Base-by-base conservation (phyloP, 2,329 filamentous ascomycete genomes). In the Sporothrix schenckii region DNA sequence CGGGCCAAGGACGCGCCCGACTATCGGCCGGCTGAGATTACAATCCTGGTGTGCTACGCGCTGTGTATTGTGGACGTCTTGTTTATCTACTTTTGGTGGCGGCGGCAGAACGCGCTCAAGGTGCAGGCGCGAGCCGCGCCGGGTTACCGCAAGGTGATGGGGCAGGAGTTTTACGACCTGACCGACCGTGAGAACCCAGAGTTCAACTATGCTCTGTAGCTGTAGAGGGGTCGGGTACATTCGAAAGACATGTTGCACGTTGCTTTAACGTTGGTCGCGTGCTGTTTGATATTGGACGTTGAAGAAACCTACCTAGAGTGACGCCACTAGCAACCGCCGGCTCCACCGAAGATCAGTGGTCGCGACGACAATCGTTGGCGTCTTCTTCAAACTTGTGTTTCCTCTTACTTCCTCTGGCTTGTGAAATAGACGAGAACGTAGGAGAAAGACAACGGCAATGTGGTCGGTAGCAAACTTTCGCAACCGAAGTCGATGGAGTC, bases 101-200 rank as follows among this genome's bases (percentile, higher is more conserved):
- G 80, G 13, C 77, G 77, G 24, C 83, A 89, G 79, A 92, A 92
- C 74, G 79, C 77, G 72, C 83, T 84, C 78, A 91, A 91, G 80
- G 86, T 82, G 0, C 75, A 75, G 9, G 75, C 86, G 19, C 78
- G 87, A 54, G 83, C 83, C 1, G 79, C 80, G 66, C 84, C 87
- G 0, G 85, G 81, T 1, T 91, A 91, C 76, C 80, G 82, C 30
- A 88, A 84, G 77, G 72, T 91, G 69, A 86, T 88, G 77, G 90
- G 91, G 72, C 88, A 91, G 77, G 89, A 91, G 81, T 91, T 86
- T 79, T 80, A 87, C 70, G 88, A 91, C 76, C 77, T 91, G 73
- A 91, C 88, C 4, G 89, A 91, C 76, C 79, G 82, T 69, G 89
- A 91, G 80, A 91, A 90, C 72, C 80, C 1, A 24, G 86, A 91